Base-by-base conservation (phyloP, 31 red algal genomes). In the Endocladia muricata region DNA sequence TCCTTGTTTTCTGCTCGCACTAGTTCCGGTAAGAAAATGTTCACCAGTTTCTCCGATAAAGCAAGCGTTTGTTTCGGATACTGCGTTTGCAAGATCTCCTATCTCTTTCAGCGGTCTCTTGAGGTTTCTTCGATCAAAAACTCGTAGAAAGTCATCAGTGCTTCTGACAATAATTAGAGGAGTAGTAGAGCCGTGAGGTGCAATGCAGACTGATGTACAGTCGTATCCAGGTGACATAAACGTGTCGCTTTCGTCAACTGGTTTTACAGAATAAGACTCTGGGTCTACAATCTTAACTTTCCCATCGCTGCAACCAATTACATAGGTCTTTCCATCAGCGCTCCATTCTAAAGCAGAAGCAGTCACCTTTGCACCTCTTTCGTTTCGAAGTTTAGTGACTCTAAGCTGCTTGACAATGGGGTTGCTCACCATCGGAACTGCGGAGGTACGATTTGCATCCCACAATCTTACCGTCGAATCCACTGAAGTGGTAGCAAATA, bases 401-500 rank as follows among this genome's bases (percentile, higher is more conserved):
- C 56, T 35, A 33, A 82, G 6, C 41, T 90, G 86, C 31, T 57
- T 43, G 25, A 78, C 64, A 2, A 77, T 51, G 7, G 86, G 86
- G n/a, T 11, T 61, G 55, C 57, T 40, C 17, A 60, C 44, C 76
- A 81, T 81, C n/a, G 76, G 57, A 19, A 48, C 48, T 60, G 42
- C 41, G 7, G 55, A 58, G 25, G 74, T 79, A 2, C 57, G 57
- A 25, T 26, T 68, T 7, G 83, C 32, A 47, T 90, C 86, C 86
- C 86, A 90, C 2, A 78, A 21, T 13, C 86, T 69, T 51, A 90
- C 57, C 30, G 86, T 90, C 5, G 55, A 77, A 70, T 90, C 86
- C 61, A 38, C 70, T 22, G 76, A 64, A 25, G 71, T 49, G 6
- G 77, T 82, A 7, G 64, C 38, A 70, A 90, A 62, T 4, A 42